Evolutionary conservation across 2,329 filamentous ascomycete genomes (phyloP), one percentile per base, ranked within the genome.

Genomic region (Polytolypa hystricis): DNA sequence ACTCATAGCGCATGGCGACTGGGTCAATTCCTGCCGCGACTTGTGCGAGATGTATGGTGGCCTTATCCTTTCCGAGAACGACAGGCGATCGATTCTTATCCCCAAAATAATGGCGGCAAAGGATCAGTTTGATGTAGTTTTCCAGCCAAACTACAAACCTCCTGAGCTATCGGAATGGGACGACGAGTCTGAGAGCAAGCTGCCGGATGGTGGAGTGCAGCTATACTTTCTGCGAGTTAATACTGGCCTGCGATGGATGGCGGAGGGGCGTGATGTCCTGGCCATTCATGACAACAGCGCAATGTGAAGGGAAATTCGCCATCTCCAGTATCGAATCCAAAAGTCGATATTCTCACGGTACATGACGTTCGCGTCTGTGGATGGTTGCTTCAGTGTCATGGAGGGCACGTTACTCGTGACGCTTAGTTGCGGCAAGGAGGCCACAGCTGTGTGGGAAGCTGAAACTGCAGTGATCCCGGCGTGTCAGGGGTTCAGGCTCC

Each of bases 11-110:
- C 72, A 72, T 0, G 72, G 70, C 4, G 71, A 72, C 47, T 76
- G 72, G 73, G 58, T 73, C 18, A 71, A 76, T 45, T 76, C 77
- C 57, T 77, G 76, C 57, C 64, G 72, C 33, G 69, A 72, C 47
- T 64, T 76, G 5, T 64, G 64, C 18, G 71, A 76, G 49, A 57
- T 66, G 0, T 74, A 68, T 38, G 43, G 55, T 3, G 70, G 71
- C 1, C 45, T 67, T 1, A 43, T 74, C 12, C 62, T 70, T 11
- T 71, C 72, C 1, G 65, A 71, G 34, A 51, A 56, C 23, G 72
- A 76, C 47, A 47, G 64, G n/a, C 65, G 72, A 1, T 58, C 65
- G 16, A 52, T 69, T 0, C 47, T 75, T 20, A 65, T 74, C 16
- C 69, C 69, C 11, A 74, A 71, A 48, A 56, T 76, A 18, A 73